Percentiles rank a stretch among this genome's conserved stretches.
Conservation (phyloP, 2,329 filamentous ascomycete species). For the Trichoderma cornu-damae region DNA sequence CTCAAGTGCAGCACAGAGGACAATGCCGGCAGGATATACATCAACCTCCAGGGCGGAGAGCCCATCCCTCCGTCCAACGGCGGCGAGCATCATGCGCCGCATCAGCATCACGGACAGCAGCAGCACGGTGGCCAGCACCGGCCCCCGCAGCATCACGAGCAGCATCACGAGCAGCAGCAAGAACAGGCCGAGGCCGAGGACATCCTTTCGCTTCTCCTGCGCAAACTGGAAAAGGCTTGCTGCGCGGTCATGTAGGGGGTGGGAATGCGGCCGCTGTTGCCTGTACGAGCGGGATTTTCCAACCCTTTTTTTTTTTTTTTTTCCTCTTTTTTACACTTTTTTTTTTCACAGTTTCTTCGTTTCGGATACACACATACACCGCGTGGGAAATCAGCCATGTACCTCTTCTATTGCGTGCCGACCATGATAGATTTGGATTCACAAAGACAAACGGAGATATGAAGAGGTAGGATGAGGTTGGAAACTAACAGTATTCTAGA, state of each 20-base stretch:
- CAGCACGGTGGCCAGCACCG: slow-evolving; percentile 19
- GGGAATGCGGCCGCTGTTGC: background rate
- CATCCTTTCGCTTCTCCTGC: slow-evolving; percentile 54
- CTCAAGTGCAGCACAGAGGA: slow-evolving; percentile 80
- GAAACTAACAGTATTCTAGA: background rate
- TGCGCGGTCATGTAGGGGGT: slow-evolving; percentile 68
- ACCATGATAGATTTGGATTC: background rate
- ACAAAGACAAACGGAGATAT: background rate
- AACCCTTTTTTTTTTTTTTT: background rate
- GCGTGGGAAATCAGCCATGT: background rate
- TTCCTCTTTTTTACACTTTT: background rate
- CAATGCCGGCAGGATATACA: slow-evolving; percentile 83
- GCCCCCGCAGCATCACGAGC: slow-evolving; percentile 36
- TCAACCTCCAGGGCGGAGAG: slow-evolving; percentile 73
- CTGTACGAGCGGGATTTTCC: background rate
- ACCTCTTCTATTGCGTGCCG: no score
- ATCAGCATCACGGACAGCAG: slow-evolving; percentile 36
- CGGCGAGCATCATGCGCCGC: slow-evolving; percentile 30
- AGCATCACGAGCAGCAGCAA: slow-evolving; percentile 37
- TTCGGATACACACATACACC: slow-evolving; percentile 11
- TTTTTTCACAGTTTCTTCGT: no score
- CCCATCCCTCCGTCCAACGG: slow-evolving; percentile 45
- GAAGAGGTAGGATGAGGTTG: background rate
- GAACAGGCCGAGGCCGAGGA: slow-evolving; percentile 53
- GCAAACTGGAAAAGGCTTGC: slow-evolving; percentile 62